A percentile compares a stretch with the other conserved stretches of the same genome.
These are phyloP conservation scores for Fusarium anguioides DNA, from an alignment of 2,329 filamentous ascomycete species.

Conservation along the genomic window DNA sequence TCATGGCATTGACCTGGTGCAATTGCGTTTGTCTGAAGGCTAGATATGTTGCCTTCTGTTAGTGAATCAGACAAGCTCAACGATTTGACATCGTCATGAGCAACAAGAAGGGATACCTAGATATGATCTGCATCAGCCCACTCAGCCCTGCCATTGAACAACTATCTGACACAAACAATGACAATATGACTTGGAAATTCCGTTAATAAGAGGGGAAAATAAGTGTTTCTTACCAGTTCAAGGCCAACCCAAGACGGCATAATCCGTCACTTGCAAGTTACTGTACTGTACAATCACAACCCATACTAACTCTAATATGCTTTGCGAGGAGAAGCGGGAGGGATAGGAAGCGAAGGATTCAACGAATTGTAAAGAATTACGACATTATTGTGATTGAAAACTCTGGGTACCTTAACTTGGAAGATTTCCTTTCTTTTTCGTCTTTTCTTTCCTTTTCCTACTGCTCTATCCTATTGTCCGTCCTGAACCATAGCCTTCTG, in stretches of 20 bases:
- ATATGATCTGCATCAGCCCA: neutral
- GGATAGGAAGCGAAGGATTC: conserved; percentile 9
- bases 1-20: neutral
- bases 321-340: conserved; percentile 18
- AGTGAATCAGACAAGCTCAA: neutral
- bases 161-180: neutral
- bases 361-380: conserved; percentile 9
- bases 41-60: too few relatives aligned
- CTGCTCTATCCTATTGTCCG: neutral
- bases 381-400: conserved; percentile 4
- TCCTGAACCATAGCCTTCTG: neutral
- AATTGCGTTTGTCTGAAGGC: neutral
- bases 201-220: neutral
- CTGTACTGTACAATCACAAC: too few relatives aligned
- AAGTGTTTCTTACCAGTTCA: neutral
- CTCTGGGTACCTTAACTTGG: neutral
- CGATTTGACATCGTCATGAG: neutral
- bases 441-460: neutral
- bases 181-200: neutral
- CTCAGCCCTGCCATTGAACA: neutral
- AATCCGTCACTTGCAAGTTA: conserved; percentile 30
- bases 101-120: neutral
- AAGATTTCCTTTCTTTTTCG: conserved; percentile 6
- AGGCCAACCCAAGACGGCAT: conserved; percentile 2
- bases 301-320: conserved; percentile 1